These are phyloP conservation scores for Phytophthora hibernalis DNA, from an alignment of 352 stramenopile species.

Conservation along the genomic window DNA sequence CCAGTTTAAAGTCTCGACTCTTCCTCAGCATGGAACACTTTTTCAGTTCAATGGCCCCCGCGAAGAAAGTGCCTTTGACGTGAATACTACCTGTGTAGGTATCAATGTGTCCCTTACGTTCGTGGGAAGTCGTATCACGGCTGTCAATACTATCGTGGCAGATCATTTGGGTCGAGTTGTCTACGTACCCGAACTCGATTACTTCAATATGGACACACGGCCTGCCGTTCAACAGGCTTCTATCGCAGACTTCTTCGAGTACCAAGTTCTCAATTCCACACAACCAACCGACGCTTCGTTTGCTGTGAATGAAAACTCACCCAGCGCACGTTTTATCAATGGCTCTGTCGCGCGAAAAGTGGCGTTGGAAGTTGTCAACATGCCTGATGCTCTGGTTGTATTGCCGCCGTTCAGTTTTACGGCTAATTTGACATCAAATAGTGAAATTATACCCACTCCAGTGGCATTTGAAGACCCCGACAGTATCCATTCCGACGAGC, in stretches of 20 bases:
- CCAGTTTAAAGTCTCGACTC: constrained; percentile 40
- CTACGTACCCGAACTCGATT: constrained; percentile 58
- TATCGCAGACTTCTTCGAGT: constrained; percentile 48
- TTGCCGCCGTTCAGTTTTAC: constrained; percentile 53
- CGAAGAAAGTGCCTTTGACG: background rate
- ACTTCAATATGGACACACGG: constrained; percentile 49
- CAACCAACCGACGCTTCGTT: constrained; percentile 11
- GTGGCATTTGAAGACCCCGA: constrained; percentile 70
- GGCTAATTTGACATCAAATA: constrained; percentile 24
- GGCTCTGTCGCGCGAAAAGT: constrained; percentile 37
- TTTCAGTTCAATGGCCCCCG: constrained; percentile 52
- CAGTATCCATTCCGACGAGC: constrained; percentile 26
- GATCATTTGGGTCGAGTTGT: constrained; percentile 45
- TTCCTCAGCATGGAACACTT: constrained; percentile 54
- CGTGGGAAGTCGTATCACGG: constrained; percentile 31
- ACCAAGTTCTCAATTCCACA: constrained; percentile 29
- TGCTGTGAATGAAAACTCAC: constrained; percentile 21
- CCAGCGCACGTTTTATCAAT: constrained; percentile 16
- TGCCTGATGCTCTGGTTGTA: constrained; percentile 52
- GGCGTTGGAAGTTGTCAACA: constrained; percentile 60
- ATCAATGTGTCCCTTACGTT: constrained; percentile 9
- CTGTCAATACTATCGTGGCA: constrained; percentile 18
- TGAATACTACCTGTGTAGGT: background rate
- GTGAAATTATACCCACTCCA: constrained; percentile 36
- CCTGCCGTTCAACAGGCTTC: background rate